Evolutionary conservation across 106 monocot species (phyloP).

Genomic region (Acorus gramineus): DNA sequence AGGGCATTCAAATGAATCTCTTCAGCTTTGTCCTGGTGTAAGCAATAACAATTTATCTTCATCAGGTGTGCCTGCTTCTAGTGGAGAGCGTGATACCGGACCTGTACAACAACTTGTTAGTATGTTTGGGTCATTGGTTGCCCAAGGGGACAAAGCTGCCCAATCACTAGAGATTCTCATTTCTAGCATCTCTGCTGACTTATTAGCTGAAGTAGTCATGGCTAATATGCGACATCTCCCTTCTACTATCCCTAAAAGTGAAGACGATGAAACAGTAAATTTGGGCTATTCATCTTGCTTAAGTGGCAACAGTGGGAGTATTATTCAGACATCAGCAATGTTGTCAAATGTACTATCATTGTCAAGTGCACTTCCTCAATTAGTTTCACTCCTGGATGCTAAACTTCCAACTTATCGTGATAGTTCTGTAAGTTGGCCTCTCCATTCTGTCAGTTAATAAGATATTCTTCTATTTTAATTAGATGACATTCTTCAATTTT

Average conservation of each 20-base stretch:
- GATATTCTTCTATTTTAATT: not conserved
- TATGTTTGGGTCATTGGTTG: slow-evolving; percentile 83
- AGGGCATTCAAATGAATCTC: slow-evolving; percentile 23
- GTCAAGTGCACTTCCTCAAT: slow-evolving; percentile 33
- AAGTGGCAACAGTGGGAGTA: not conserved
- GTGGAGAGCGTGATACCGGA: slow-evolving; percentile 36
- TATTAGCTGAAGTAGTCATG: slow-evolving; percentile 87
- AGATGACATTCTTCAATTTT: not conserved
- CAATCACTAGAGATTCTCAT: slow-evolving; percentile 73
- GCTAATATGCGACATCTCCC: slow-evolving; percentile 79
- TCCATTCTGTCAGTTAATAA: not conserved
- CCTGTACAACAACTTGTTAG: slow-evolving; percentile 82
- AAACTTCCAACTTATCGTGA: slow-evolving; percentile 19
- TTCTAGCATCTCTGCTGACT: slow-evolving; percentile 88
- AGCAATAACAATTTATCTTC: slow-evolving; percentile 11
- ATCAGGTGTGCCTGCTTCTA: not conserved
- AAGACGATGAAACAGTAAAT: slow-evolving; percentile 18
- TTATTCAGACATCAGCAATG: slow-evolving; percentile 15
- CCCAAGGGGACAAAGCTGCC: slow-evolving; percentile 79
- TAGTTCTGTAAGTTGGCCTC: slow-evolving; percentile 24
- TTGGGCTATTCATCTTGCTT: not conserved
- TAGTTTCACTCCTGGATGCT: slow-evolving; percentile 39
- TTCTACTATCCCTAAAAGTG: slow-evolving; percentile 33
- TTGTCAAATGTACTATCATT: slow-evolving; percentile 28
- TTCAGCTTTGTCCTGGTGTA: slow-evolving; percentile 15